Evolutionary conservation across 192 early-diverging fungal species (phyloP).

Genomic region (Pilobolus umbonatus): DNA sequence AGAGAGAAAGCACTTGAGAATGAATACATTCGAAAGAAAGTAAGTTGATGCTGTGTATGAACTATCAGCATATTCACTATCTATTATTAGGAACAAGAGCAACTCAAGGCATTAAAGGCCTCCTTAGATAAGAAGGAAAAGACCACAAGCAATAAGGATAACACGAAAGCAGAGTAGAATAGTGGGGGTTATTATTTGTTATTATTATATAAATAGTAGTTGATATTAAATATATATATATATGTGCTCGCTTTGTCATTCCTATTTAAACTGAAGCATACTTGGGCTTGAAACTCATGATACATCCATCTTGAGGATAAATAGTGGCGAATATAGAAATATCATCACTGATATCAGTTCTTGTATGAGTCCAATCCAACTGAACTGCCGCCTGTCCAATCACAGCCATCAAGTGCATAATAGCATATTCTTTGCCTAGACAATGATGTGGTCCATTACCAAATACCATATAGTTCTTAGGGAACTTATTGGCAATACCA

Average conservation of each 20-base stretch:
- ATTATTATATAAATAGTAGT: neutral
- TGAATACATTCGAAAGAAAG: conserved; percentile 15
- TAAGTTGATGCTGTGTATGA: neutral
- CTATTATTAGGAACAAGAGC: conserved; percentile 5
- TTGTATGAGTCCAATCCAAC: conserved; percentile 33
- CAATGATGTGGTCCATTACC: conserved; percentile 38
- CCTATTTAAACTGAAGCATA: conserved; percentile 2
- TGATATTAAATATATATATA: conserved; percentile 1
- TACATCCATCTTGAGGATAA: conserved; percentile 36
- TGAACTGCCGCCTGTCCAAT: conserved; percentile 28
- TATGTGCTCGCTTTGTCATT: conserved; percentile 3
- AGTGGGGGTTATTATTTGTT: conserved; percentile 11
- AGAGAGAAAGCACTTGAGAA: conserved; percentile 19
- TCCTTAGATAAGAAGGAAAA: neutral
- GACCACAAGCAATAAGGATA: conserved; percentile 2
- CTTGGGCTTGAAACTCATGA: conserved; percentile 34
- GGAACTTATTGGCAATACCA: conserved; percentile 29
- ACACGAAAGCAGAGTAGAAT: neutral
- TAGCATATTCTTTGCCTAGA: conserved; percentile 38
- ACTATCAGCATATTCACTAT: neutral
- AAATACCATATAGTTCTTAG: conserved; percentile 42
- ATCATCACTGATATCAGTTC: conserved; percentile 36
- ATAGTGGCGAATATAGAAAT: conserved; percentile 41
- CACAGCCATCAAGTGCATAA: conserved; percentile 32
- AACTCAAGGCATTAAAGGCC: conserved; percentile 11